Conservation (phyloP, 331 rosid genomes). For the Acacia concinna region DNA sequence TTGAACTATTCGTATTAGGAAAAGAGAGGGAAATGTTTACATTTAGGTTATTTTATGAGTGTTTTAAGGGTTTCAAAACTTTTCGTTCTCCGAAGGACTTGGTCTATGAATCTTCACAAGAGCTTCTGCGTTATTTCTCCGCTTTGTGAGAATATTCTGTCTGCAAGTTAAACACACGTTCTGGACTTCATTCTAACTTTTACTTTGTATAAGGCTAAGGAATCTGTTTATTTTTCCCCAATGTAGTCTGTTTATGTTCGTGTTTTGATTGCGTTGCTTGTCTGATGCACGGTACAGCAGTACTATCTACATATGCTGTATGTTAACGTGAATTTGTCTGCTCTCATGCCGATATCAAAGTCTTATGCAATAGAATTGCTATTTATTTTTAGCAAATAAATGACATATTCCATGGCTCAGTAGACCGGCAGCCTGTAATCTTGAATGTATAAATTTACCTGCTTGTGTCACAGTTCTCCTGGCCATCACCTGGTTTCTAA, state of each 20-base stretch:
- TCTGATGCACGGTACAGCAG: neutral
- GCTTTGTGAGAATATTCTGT: neutral
- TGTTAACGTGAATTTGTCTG: neutral
- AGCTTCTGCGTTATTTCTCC: neutral
- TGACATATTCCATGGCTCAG: neutral
- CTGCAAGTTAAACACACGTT: neutral
- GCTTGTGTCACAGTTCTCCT: neutral
- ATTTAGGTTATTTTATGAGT: neutral
- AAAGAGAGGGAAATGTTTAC: neutral
- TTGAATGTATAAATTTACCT: neutral
- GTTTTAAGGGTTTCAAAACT: neutral
- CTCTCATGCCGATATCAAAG: neutral
- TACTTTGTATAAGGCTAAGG: neutral
- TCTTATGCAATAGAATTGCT: neutral
- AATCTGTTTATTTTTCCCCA: neutral
- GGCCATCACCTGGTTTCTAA: neutral
- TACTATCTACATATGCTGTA: neutral
- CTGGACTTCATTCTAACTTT: neutral
- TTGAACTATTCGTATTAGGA: neutral
- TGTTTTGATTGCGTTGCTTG: neutral
- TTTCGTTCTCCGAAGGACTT: neutral
- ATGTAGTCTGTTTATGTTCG: neutral
- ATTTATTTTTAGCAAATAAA: neutral
- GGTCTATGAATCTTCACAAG: no score
- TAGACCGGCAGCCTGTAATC: neutral